Base-by-base conservation (phyloP, 495 filamentous ascomycete genomes). In the Acidiella bohemica region DNA sequence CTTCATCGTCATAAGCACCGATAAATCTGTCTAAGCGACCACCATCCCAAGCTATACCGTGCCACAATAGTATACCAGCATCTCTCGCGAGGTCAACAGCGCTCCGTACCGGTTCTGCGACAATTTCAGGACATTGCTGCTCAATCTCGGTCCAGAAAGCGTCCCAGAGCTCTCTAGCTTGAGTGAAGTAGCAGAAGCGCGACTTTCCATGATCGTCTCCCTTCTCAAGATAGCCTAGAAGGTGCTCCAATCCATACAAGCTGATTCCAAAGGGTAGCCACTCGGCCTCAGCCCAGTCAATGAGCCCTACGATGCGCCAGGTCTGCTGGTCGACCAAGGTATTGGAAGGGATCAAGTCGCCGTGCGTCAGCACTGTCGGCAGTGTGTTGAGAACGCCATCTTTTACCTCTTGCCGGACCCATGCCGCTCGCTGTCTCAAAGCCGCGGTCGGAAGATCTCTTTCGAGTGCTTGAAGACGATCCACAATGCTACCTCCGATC, bases 261-360 rank as follows among this genome's bases (percentile, higher is more conserved):
- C 64, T 65, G 9, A 68, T 59, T 5, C 72, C 72, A 50, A 71
- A 72, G 10, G 72, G 71, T 12, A 75, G 52, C 32, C 52, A 60
- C 51, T 76, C 72, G 0, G 67, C 67, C 46, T 78, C 73, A 0
- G 71, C 70, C 73, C 75, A 81, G 45, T 76, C 73, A 5, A 79
- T 55, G 4, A 77, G 39, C 0, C 74, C 75, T 0, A 46, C 50
- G 3, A 78, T 41, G 13, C 29, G 31, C 59, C 93, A 49, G 4
- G 53, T 87, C 24, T 73, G 76, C 50, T 78, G 68, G 55, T 90
- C 76, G 5, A 93, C 78, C 11, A 84, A 88, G 46, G 95, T 66
- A 44, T 77, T 78, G 9, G 55, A 54, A 2, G 68, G 55, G 0
- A 68, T 44, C 13, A 76, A 51, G 52, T 78, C 74, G 4, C 72